A percentile compares a stretch with the other conserved stretches of the same genome.
Evolutionary conservation across 2,329 filamentous ascomycete genomes (phyloP).

Genomic region (Cercospora nicotianae): DNA sequence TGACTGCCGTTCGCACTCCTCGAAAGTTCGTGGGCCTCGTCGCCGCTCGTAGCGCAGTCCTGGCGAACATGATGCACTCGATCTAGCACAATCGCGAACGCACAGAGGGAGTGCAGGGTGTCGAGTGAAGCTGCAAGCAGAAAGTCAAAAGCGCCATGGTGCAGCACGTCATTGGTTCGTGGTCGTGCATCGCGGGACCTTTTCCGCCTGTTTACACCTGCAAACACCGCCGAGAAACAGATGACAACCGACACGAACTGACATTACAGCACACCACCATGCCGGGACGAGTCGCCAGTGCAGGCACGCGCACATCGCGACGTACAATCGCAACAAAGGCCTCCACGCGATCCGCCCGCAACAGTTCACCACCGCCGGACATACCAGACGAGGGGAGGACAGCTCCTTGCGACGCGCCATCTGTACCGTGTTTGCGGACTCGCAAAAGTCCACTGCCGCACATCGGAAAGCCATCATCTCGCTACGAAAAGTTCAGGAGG

Average conservation of each 20-base stretch:
- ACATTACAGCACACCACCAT: constrained; percentile 23
- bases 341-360: constrained; percentile 26
- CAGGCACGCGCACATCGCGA: constrained; percentile 21
- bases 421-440: constrained; percentile 58
- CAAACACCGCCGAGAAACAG: background rate
- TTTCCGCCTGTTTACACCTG: constrained; percentile 22
- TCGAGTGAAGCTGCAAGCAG: constrained; percentile 9
- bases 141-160: constrained; percentile 5
- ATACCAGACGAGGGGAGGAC: constrained; percentile 69
- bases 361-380: constrained; percentile 38
- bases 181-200: background rate
- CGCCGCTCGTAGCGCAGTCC: constrained; percentile 29
- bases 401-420: constrained; percentile 73
- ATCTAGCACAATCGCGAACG: background rate
- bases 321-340: constrained; percentile 25
- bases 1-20: constrained; percentile 29
- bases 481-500: constrained; percentile 85
- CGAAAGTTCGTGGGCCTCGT: constrained; percentile 26
- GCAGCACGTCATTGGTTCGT: constrained; percentile 15
- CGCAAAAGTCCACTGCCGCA: constrained; percentile 84
- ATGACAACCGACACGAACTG: constrained; percentile 1
- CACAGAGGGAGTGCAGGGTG: background rate
- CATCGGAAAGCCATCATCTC: constrained; percentile 88
- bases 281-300: constrained; percentile 37
- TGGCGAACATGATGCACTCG: constrained; percentile 23